phyloP scores from a whole-genome alignment of 306 rosid species.

The Rubus idaeus region DNA sequence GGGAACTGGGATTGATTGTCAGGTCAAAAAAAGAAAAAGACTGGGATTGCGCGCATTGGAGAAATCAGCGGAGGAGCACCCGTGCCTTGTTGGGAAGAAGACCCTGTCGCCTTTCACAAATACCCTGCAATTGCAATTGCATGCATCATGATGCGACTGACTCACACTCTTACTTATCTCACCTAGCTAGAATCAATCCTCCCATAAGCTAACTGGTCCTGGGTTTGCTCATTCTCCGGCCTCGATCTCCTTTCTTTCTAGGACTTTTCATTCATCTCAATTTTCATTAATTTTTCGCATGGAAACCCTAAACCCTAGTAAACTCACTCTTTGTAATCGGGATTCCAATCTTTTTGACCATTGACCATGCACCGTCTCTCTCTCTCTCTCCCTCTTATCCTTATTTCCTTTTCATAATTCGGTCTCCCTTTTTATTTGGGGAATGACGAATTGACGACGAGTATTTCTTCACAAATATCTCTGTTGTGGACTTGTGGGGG shows the following conservation, averaged over 20 bases:
- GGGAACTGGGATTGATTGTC: constrained; percentile 11
- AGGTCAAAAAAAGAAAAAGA: constrained; percentile 33
- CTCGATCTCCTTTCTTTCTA: constrained; percentile 39
- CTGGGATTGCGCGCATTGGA: constrained; percentile 59
- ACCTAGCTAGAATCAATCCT: constrained; percentile 52
- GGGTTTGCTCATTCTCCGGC: constrained; percentile 71
- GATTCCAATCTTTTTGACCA: constrained; percentile 73
- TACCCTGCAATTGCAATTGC: neutral
- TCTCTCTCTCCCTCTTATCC: neutral
- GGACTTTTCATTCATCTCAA: constrained; percentile 19
- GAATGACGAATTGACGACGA: too few species aligned
- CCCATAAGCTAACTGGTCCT: constrained; percentile 51
- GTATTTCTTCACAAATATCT: too few species aligned
- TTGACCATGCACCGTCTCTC: constrained; percentile 39
- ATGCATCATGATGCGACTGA: constrained; percentile 12
- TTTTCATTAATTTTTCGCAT: constrained; percentile 17
- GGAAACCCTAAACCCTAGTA: constrained; percentile 45
- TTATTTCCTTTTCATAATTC: neutral
- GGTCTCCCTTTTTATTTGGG: neutral
- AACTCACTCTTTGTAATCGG: constrained; percentile 44
- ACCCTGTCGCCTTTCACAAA: constrained; percentile 1
- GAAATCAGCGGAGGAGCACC: constrained; percentile 96
- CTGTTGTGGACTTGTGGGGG: too few species aligned
- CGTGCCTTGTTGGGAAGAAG: constrained; percentile 83
- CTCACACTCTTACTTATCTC: constrained; percentile 29